Evolutionary conservation across 2,329 filamentous ascomycete species (phyloP), one percentile per base, ranked within the genome.

Genomic region (Fusarium oxysporum): DNA sequence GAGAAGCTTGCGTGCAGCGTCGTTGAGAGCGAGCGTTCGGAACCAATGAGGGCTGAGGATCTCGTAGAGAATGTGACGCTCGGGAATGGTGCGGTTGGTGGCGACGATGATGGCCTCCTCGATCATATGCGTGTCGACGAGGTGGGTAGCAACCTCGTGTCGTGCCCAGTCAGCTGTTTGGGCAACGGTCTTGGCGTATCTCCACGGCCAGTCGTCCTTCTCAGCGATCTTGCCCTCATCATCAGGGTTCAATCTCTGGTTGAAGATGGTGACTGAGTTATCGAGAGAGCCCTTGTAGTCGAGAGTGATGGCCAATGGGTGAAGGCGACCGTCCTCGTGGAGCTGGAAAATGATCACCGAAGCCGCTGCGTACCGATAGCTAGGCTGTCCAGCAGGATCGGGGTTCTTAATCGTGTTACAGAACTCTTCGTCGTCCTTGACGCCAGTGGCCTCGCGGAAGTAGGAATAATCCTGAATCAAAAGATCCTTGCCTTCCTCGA

Each of bases 31-130:
- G 1, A 73, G 70, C 1, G 71, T 73, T 30, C 70, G 40, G 44
- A 68, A 73, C 71, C 62, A 73, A 44, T 73, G 70, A 0, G 67
- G 71, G 33, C 67, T 68, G n/a, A 73, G 57, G 11, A 73, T 45
- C 28, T 68, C 47, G 30, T 73, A 73, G 4, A 73, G n/a, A 0
- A 73, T 57, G 19, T 73, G 56, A 1, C 45, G 33, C 35, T 73
- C 70, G 2, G 62, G 62, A 0, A 73, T 62, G 6, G 62, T 73
- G 43, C 70, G 48, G 57, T 73, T 68, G 4, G 71, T 71, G 1
- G 70, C 70, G 4, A 73, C 71, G 21, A 73, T 73, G 23, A 73
- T 71, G 12, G 71, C 70, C 16, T 73, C 71, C 4, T 73, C 71
- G 1, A 73, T 54, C 62, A 73, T 62, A 41, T 73, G 71, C 0